Percentiles rank a stretch among this genome's conserved stretches.
Evolutionary conservation across 2,329 filamentous ascomycete genomes (phyloP).

Genomic region (Chaetomiaceae sp.): DNA sequence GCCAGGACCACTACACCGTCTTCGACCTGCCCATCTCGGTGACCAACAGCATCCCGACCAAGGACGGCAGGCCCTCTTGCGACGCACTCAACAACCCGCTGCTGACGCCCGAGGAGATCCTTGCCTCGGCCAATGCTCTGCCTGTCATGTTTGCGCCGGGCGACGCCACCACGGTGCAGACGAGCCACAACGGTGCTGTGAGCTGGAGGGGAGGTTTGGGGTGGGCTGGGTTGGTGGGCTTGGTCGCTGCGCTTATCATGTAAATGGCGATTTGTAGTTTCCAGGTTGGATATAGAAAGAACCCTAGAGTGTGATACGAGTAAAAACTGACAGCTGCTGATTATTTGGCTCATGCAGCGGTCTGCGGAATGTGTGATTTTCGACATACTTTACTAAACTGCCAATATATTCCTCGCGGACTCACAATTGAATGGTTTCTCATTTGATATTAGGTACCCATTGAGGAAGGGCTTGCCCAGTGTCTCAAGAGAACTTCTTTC

Average conservation of each 20-base stretch:
- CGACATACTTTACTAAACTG: too few relatives aligned
- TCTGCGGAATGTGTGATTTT: too few relatives aligned
- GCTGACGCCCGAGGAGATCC: slow-evolving; percentile 43
- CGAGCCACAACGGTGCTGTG: slow-evolving; percentile 19
- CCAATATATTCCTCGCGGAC: too few relatives aligned
- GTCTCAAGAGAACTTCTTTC: too few relatives aligned
- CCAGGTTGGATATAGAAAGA: too few relatives aligned
- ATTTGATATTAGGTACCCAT: too few relatives aligned
- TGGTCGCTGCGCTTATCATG: slow-evolving; percentile 31
- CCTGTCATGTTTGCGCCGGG: slow-evolving; percentile 50
- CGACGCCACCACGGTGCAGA: slow-evolving; percentile 44
- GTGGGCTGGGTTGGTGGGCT: slow-evolving; percentile 33
- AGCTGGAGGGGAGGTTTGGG: slow-evolving; percentile 32
- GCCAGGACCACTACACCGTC: slow-evolving; percentile 61
- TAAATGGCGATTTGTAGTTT: slow-evolving; percentile 16
- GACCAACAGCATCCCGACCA: slow-evolving; percentile 56
- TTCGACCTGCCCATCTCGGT: slow-evolving; percentile 67
- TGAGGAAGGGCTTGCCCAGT: too few relatives aligned
- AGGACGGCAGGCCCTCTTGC: slow-evolving; percentile 36
- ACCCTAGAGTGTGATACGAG: too few relatives aligned
- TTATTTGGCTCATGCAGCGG: too few relatives aligned
- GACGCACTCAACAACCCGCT: slow-evolving; percentile 49
- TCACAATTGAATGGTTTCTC: too few relatives aligned
- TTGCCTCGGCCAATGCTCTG: slow-evolving; percentile 41
- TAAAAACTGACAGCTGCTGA: too few relatives aligned